These are phyloP conservation scores for Geotrichum aggregatum DNA, from an alignment of 1,139 yeast genomes.

Conservation along the genomic window DNA sequence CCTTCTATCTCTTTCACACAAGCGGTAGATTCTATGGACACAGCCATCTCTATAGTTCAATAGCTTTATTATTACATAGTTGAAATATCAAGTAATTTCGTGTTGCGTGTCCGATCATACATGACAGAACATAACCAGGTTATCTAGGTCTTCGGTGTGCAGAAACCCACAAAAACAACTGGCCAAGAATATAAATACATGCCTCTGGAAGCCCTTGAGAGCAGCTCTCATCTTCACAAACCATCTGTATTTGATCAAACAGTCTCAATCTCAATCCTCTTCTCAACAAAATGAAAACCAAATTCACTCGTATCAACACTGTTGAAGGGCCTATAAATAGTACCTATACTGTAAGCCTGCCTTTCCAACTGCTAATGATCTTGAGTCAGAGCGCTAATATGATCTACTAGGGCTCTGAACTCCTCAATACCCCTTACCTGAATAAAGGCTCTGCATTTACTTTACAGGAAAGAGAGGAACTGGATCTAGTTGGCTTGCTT, in stretches of 20 bases:
- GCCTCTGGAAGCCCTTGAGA: not conserved
- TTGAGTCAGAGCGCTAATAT: no score
- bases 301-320: constrained; percentile 55
- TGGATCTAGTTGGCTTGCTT: constrained; percentile 70
- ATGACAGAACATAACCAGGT: no score
- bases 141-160: not conserved
- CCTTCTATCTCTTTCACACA: not conserved
- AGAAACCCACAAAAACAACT: not conserved
- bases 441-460: constrained; percentile 95
- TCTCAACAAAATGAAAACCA: constrained; percentile 9
- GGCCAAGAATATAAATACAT: not conserved
- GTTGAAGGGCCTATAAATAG: constrained; percentile 82
- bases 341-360: constrained; percentile 58
- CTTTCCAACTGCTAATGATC: not conserved
- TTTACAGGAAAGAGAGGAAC: constrained; percentile 72
- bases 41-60: no score
- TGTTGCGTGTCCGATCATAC: no score
- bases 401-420: constrained; percentile 25
- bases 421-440: constrained; percentile 74
- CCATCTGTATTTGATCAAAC: no score
- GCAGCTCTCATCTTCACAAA: no score
- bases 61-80: no score
- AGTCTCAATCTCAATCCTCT: no score
- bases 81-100: no score
- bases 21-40: no score